Evolutionary conservation across 2,329 filamentous ascomycete species (phyloP).

Genomic region (Blumeria hordei): DNA sequence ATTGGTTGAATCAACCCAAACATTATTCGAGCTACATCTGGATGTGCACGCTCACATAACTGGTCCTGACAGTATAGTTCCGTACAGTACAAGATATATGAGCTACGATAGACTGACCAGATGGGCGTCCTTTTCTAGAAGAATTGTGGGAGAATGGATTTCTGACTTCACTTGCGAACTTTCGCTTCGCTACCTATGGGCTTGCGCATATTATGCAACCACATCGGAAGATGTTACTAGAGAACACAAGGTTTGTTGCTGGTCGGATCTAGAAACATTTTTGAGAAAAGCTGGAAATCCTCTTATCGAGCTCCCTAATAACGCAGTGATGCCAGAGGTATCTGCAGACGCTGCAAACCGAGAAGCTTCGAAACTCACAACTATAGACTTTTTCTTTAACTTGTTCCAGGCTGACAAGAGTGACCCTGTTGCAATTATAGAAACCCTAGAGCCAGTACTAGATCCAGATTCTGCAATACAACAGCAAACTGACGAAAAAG

Average conservation of each 20-base stretch:
- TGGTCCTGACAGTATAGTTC: conserved; percentile 30
- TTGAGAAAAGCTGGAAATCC: conserved; percentile 23
- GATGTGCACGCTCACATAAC: conserved; percentile 40
- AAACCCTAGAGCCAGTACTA: conserved; percentile 75
- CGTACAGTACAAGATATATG: conserved; percentile 22
- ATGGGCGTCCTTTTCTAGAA: conserved; percentile 33
- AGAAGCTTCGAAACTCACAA: conserved; percentile 78
- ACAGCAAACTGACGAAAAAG: conserved; percentile 9
- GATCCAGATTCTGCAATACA: conserved; percentile 38
- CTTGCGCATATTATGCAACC: conserved; percentile 35
- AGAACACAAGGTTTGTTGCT: conserved; percentile 34
- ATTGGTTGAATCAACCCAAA: conserved; percentile 28
- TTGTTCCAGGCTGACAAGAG: conserved; percentile 67
- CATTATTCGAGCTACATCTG: conserved; percentile 41
- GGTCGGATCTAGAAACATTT: conserved; percentile 34
- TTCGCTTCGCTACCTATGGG: conserved; percentile 38
- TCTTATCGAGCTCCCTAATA: conserved; percentile 50
- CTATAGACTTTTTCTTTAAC: conserved; percentile 85
- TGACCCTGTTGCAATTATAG: conserved; percentile 66
- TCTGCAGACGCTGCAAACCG: conserved; percentile 65
- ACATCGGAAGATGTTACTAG: conserved; percentile 29
- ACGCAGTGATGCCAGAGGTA: conserved; percentile 67
- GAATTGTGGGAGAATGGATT: conserved; percentile 19
- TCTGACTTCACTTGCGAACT: conserved; percentile 17
- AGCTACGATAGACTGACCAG: conserved; percentile 34